Conservation (phyloP, 805 yeast species). For the Yamadazyma tumulicola region DNA sequence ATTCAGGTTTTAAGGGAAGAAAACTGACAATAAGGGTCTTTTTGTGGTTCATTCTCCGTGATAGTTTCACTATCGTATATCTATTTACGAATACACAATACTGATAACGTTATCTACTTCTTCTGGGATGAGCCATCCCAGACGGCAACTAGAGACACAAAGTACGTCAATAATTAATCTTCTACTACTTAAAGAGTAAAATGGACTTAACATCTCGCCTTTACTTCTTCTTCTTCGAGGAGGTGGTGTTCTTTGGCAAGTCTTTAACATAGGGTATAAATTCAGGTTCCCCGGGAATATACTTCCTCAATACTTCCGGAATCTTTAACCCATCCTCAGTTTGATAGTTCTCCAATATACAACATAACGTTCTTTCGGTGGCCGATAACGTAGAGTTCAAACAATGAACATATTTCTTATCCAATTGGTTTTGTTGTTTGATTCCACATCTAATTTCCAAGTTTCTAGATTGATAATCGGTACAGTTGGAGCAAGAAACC, state of each 20-base stretch:
- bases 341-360: constrained; percentile 96
- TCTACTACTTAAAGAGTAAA: no score
- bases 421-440: constrained; percentile 89
- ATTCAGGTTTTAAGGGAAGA: no score
- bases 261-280: constrained; percentile 88
- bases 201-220: no score
- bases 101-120: no score
- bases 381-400: constrained; percentile 96
- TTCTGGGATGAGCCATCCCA: no score
- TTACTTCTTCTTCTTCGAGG: constrained; percentile 51
- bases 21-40: no score
- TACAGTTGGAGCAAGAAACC: constrained; percentile 98
- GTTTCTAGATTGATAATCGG: constrained; percentile 98
- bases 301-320: constrained; percentile 93
- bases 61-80: no score
- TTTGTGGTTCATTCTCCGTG: no score
- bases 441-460: constrained; percentile 98
- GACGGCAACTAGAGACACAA: no score
- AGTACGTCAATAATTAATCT: no score
- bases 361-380: constrained; percentile 96
- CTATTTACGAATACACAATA: no score
- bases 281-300: constrained; percentile 98
- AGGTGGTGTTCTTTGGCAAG: constrained; percentile 90
- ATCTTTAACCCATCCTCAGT: constrained; percentile 91
- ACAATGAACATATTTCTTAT: constrained; percentile 97